Base-by-base conservation (phyloP, 108 stramenopile species). In the Bacterosira constricta region DNA sequence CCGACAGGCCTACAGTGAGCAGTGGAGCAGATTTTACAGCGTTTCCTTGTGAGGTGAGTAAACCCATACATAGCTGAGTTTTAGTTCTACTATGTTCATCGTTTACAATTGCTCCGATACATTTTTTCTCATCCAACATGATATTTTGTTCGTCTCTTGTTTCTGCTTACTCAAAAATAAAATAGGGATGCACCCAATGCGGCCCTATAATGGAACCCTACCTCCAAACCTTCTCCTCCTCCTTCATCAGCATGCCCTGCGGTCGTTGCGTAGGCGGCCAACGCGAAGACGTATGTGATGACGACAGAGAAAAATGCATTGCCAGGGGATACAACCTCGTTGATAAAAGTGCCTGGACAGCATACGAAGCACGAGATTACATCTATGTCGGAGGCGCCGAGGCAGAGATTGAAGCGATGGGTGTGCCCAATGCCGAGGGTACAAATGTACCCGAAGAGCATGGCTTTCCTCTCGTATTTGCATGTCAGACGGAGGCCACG, bases 401-500 rank as follows among this genome's bases (percentile, higher is more conserved):
- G 20, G 46, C 9, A 9, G 72, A 72, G 18, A 52, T 66, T 23
- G 63, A 30, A 7, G 26, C 8, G 38, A 18, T 38, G 50, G 75
- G 52, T 5, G 27, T 46, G 6, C 12, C 18, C n/a, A 62, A 78
- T 41, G 36, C 69, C 1, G 70, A 29, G 1, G 60, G 69, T 11
- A 62, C 74, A 2, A 51, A 62, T 32, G 72, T 57, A 9, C 30
- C 78, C 0, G 57, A 71, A 18, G 6, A 20, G 32, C 36, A 49
- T 54, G 82, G 79, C 18, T 85, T 85, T 63, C 81, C 81, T 3
- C 29, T 83, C 54, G 61, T 69, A 51, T 85, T 85, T 64, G 79
- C 64, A 10, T 85, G 85, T 54, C 85, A 85, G 71, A 81, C 75
- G 30, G 59, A 82, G 55, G 69, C 75, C 11, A 38, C 37, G 36